These are phyloP conservation scores for Helicocarpus griseus DNA, from an alignment of 2,329 filamentous ascomycete genomes.

Conservation along the genomic window DNA sequence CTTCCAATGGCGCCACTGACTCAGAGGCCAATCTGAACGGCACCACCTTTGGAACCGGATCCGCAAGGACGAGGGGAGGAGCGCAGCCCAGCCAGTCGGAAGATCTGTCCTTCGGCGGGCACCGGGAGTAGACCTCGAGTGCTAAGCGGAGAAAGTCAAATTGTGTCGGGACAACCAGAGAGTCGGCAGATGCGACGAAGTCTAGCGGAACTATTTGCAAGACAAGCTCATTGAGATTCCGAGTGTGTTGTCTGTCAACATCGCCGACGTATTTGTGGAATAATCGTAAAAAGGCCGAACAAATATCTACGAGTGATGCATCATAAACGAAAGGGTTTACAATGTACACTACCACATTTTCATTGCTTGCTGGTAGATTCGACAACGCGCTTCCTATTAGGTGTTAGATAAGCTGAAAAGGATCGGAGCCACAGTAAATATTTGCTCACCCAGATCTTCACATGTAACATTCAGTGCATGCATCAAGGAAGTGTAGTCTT, in stretches of 20 bases:
- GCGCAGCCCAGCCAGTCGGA: conserved; percentile 36
- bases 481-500: conserved; percentile 26
- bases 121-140: conserved; percentile 49
- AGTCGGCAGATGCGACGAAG: conserved; percentile 43
- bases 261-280: conserved; percentile 44
- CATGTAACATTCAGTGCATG: conserved; percentile 25
- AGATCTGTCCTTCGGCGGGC: conserved; percentile 35
- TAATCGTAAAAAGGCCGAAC: conserved; percentile 47
- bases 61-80: conserved; percentile 46
- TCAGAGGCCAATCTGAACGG: conserved; percentile 47
- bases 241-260: conserved; percentile 22
- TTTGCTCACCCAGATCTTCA: conserved; percentile 28
- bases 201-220: conserved; percentile 50
- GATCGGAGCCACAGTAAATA: not conserved
- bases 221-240: conserved; percentile 39
- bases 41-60: conserved; percentile 42
- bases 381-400: conserved; percentile 26
- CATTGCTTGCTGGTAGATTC: conserved; percentile 21
- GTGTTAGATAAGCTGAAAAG: conserved; percentile 6
- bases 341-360: conserved; percentile 49
- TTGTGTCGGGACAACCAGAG: conserved; percentile 42
- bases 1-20: conserved; percentile 45
- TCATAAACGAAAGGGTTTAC: conserved; percentile 45
- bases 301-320: conserved; percentile 41
- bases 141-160: conserved; percentile 42